Base-by-base conservation (phyloP, 2,329 filamentous ascomycete genomes). In the Arthrobotrys entomopaga region DNA sequence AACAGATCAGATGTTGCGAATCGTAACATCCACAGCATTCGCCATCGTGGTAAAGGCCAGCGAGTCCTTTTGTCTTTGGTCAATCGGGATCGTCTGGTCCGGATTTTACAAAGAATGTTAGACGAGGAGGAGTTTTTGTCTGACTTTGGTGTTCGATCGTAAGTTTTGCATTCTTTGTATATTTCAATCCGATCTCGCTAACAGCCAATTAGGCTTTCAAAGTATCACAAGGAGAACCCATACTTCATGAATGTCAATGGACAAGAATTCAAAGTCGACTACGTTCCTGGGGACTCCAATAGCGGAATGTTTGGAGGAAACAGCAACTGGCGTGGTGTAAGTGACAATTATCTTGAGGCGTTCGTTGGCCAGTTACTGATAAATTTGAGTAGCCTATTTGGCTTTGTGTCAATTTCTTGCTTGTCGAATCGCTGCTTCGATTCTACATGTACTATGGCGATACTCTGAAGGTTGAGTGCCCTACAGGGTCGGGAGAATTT, bases 361-460 rank as follows among this genome's bases (percentile, higher is more conserved):
- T 19, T 42, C 43, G 34, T 19, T 42, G 22, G 10, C 15, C 24
- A 26, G 20, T 16, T 16, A 11, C 10, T 22, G 20, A 54, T 66
- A 16, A 73, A 26, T 42, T n/a, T 8, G 3, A 20, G 38, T 58
- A 79, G 0, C 94, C 95, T 0, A 94, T 97, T 78, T 98, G 94
- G 94, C 86, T 97, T 56, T 95, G 92, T 76, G 93, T 97, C 83
- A 98, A 98, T 82, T 97, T 97, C 83, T 83, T 98, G 61, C 86
- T 98, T 13, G 90, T 98, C 46, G 94, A 98, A 81, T 94, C 93
- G 5, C 86, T 97, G n/a, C 91, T 97, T 79, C 87, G 94, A 34
- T 98, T 96, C 84, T 96, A 92, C 84, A 90, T 98, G 83, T 98
- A 97, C 84, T 97, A 98, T 80, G 94, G 94, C 73, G 90, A 91